Percentiles rank a stretch among this genome's conserved stretches.
These are phyloP conservation scores for Lavandula angustifolia DNA, from an alignment of 257 asterid genomes.

Conservation along the genomic window DNA sequence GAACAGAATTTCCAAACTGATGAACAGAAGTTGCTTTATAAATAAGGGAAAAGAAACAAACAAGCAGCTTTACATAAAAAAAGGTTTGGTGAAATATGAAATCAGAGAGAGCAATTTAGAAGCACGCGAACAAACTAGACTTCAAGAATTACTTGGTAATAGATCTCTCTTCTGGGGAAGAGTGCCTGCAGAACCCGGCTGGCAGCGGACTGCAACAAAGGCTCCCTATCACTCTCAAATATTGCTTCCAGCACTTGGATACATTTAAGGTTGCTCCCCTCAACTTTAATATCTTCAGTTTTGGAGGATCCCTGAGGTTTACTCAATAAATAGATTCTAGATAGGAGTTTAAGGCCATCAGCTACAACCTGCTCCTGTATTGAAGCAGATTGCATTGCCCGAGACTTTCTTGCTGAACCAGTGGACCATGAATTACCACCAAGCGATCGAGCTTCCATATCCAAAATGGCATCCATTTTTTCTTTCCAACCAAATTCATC, in stretches of 20 bases:
- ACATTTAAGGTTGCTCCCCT: conserved; percentile 64
- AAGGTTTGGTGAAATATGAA: conserved; percentile 24
- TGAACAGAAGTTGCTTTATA: conserved; percentile 9
- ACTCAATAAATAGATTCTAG: conserved; percentile 65
- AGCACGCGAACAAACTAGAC: conserved; percentile 15
- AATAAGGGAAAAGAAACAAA: conserved; percentile 10
- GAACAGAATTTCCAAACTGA: conserved; percentile 30
- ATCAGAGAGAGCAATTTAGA: conserved; percentile 15
- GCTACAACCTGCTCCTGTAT: conserved; percentile 92
- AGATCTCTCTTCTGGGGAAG: conserved; percentile 78
- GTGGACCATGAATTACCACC: conserved; percentile 69
- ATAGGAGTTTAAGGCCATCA: conserved; percentile 87
- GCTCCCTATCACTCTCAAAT: conserved; percentile 93
- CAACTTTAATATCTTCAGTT: conserved; percentile 61
- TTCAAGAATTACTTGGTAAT: conserved; percentile 74
- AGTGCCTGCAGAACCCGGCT: conserved; percentile 81
- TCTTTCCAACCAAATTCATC: conserved; percentile 99
- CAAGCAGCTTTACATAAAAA: conserved; percentile 15
- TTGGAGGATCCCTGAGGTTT: conserved; percentile 60
- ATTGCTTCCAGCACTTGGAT: conserved; percentile 73
- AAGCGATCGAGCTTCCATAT: conserved; percentile 86
- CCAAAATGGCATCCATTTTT: conserved; percentile 92
- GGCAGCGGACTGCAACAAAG: conserved; percentile 85
- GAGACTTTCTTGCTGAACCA: conserved; percentile 71
- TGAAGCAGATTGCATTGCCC: conserved; percentile 66